A percentile compares a stretch with the other conserved stretches of the same genome.
Conservation (phyloP, 2,329 filamentous ascomycete genomes). For the Cercospora sp. region DNA sequence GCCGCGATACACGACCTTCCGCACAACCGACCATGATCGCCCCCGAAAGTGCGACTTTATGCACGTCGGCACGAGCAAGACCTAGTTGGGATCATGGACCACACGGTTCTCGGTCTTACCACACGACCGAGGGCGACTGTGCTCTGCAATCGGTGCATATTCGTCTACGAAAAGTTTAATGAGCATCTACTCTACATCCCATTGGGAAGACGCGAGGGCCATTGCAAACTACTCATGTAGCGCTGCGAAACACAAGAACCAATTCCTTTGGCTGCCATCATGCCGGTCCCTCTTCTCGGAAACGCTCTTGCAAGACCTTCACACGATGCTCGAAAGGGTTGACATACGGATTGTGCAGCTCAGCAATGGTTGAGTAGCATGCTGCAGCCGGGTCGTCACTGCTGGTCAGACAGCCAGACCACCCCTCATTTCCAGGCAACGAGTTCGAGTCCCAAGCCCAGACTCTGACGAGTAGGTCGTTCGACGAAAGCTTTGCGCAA, state of each 20-base stretch:
- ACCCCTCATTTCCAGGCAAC: not conserved
- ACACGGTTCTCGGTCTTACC: not conserved
- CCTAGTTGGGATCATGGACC: not conserved
- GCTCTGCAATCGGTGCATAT: not conserved
- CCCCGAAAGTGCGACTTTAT: not conserved
- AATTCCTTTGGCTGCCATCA: not conserved
- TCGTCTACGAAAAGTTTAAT: not conserved
- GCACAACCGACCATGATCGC: not conserved
- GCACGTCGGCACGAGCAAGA: not conserved
- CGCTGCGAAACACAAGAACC: too few species aligned
- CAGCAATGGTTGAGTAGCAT: not conserved
- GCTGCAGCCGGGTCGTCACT: not conserved
- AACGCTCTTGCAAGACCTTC: not conserved
- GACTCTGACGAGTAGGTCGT: not conserved
- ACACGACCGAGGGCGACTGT: not conserved
- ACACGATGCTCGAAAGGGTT: not conserved
- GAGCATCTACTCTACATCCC: too few species aligned
- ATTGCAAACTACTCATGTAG: too few species aligned
- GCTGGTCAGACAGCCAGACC: not conserved
- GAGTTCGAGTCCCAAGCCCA: not conserved
- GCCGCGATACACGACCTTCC: not conserved
- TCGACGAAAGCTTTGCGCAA: not conserved
- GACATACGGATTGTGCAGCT: not conserved
- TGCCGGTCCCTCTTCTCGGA: not conserved
- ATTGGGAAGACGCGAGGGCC: too few species aligned